Base-by-base conservation (phyloP, 768 basidiomycete species). In the Fomitopsis serialis region DNA sequence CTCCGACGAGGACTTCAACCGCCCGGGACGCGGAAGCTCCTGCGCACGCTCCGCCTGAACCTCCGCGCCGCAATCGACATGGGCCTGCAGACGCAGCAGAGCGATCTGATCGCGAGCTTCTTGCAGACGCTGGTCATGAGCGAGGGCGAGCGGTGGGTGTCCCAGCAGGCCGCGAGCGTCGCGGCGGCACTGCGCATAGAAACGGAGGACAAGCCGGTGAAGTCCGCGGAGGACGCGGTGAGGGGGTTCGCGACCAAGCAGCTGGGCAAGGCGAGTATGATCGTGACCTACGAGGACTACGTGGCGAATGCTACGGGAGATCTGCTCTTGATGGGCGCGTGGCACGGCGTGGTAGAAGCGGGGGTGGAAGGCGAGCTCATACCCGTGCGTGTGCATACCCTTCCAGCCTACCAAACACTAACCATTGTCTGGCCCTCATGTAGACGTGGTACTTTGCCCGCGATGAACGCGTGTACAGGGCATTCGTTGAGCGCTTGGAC, bases 121-220 rank as follows among this genome's bases (percentile, higher is more conserved):
- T 74, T 98, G 62, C 95, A 98, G 71, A 92, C 92, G 15, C 73
- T 98, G 34, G 82, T 98, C 60, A 98, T 98, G 95, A 92, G 89
- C 52, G 94, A 97, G 74, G 95, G 95, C 15, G 90, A 95, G 60
- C 79, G 82, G 56, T 97, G 92, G 90, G 79, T 98, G n/a, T 74
- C 74, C 54, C 77, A 82, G 2, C 82, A 92, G 54, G 79, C 84
- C 3, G 76, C 79, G 17, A 82, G 81, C 44, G 73, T 94, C 50
- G 78, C 83, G 0, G 78, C 85, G 42, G 85, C 91, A 2, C 72
- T 97, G 52, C 80, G 81, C 42, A 74, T 79, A 1, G 87, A 86
- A 0, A 78, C 79, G 15, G 76, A 75, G 48, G 87, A 85, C 1
- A 78, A 82, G 58, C 94, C 95, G 2, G 92, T 97, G 1, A 68